Evolutionary conservation across 805 yeast genomes (phyloP).

Genomic region (Candida piceae): DNA sequence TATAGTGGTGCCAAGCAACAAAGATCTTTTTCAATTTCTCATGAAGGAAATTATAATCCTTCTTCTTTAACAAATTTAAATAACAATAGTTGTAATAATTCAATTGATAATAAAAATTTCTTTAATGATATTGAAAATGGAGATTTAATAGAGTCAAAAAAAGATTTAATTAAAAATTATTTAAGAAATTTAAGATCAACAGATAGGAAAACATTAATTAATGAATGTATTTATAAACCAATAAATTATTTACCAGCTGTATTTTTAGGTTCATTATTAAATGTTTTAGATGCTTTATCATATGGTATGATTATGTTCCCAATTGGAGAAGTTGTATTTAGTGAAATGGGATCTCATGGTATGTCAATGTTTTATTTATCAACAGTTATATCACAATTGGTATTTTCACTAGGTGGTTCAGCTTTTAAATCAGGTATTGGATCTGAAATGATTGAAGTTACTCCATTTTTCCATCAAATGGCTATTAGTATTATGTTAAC

Average conservation of each 20-base stretch:
- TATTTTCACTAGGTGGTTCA: constrained; percentile 86
- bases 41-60: too few species aligned
- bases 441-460: constrained; percentile 98
- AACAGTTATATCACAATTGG: constrained; percentile 83
- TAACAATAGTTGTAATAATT: too few species aligned
- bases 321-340: constrained; percentile 70
- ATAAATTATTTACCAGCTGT: constrained; percentile 68
- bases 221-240: constrained; percentile 34
- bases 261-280: constrained; percentile 74
- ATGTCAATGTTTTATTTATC: constrained; percentile 91
- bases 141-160: background rate
- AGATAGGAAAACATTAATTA: constrained; percentile 18
- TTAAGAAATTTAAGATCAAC: constrained; percentile 7
- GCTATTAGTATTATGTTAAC: constrained; percentile 60
- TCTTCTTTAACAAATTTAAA: too few species aligned
- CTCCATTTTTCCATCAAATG: constrained; percentile 96
- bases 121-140: too few species aligned
- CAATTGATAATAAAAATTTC: too few species aligned
- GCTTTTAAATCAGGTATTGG: constrained; percentile 90
- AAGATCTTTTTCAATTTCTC: background rate
- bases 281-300: constrained; percentile 87
- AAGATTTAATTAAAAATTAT: constrained; percentile 1
- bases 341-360: constrained; percentile 81
- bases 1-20: background rate
- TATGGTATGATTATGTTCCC: constrained; percentile 99